Evolutionary conservation across 345 rosid species (phyloP), one percentile per base, ranked within the genome.

Genomic region (Sonneratia caseolaris): DNA sequence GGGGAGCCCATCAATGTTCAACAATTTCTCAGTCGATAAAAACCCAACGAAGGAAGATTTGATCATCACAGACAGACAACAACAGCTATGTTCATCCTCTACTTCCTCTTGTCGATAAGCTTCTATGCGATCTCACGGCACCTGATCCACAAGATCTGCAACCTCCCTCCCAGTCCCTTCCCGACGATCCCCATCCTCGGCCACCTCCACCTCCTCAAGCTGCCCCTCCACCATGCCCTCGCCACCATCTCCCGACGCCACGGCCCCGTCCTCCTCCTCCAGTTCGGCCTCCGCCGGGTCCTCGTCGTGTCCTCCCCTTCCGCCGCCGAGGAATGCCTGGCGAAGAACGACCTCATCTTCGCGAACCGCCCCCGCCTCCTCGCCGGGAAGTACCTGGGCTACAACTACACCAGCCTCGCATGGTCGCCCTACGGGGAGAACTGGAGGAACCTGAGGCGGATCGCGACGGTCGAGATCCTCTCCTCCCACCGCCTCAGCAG

Each of bases 121-220:
- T 59, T 73, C 21, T 76, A 68, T 32, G 71, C 59, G 22, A 13
- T 78, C 22, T 43, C 72, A 22, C 71, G 32, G 24, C 71, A 57
- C 42, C 62, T 78, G 12, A 43, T 70, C 57, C 59, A 55, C 72
- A 78, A 76, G 68, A 15, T 74, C 73, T 62, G 37, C 6, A 74
- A 62, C 74, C 84, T 76, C 43, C 84, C 82, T 16, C 84, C 84
- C 1, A 71, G 57, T 51, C 82, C 84, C 1, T 78, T 73, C 49
- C 84, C 75, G 11, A 13, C 71, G 19, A 78, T 76, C 22, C 84
- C 80, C 40, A 37, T 81, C 51, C 51, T 79, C 48, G 82, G 82
- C 66, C 82, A 79, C 71, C 78, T 76, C 74, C 62, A 82, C 80
- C 78, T 82, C 71, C 71, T 76, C 59, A 76, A 66, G 69, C 72